Base-by-base conservation (phyloP, 805 yeast species). In the Wickerhamomyces hampshirensis region DNA sequence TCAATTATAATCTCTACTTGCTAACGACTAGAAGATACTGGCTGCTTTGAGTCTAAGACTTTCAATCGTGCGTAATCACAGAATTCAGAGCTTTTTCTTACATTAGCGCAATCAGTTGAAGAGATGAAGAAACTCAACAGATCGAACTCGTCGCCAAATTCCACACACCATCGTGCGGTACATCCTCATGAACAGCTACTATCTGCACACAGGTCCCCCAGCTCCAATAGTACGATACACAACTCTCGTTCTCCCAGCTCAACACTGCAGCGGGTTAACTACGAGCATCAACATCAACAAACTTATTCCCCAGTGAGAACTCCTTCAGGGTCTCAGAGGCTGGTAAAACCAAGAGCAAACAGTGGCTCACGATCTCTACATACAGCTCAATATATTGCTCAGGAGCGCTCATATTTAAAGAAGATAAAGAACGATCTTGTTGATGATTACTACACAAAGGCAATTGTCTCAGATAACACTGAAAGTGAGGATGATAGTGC, bases 401-500 rank as follows among this genome's bases (percentile, higher is more conserved):
- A 83, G 50, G 93, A 84, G 52, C 70, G 70, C 48, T 72, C 77
- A 1, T 84, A 84, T 48, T 57, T 84, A 39, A 73, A 71, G 38
- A 75, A 75, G 51, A 72, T 84, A 51, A 69, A 73, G 40, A 77
- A 77, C 44, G 80, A 75, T 43, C 62, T 67, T 27, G 71, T 66
- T 4, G 86, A 83, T 55, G 93, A 84, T 48, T 81, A 81, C 55
- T 80, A 81, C 51, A 80, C 85, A 10, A 77, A 77, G 46, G 85
- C 81, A 4, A 74, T 80, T 28, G 63, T 75, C 0, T 59, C 66
- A 2, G 68, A 62, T n/a, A 56, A 59, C 5, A 62, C 60, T 9
- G 60, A 60, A 14, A 50, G 53, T 15, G 62, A 46, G 3, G 66
- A 59, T 10, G 68, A 57, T 11, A 46, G 44, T 23, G 58, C 52